Evolutionary conservation across 345 rosid genomes (phyloP), one percentile per base, ranked within the genome.

Genomic region (Populus tremula): DNA sequence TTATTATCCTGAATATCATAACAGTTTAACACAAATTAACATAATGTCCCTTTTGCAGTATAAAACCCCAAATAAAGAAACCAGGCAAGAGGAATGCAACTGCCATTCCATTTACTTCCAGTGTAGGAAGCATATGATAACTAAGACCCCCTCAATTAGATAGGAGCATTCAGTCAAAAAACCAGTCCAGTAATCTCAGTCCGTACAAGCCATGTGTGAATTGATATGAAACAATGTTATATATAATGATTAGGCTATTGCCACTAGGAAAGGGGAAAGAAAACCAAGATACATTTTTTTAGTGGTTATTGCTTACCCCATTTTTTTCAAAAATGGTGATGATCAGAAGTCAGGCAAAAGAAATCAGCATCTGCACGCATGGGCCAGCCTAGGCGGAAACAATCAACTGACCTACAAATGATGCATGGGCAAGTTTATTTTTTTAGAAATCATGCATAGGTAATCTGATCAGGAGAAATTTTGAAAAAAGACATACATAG

Each of bases 351-450:
- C 69, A 79, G 65, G 50, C 80, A 76, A 85, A 96, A 96, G 88
- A 96, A 96, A 86, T 92, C 98, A 79, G 97, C 98, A 90, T 87
- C 97, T 35, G 87, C 89, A 71, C 98, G 96, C 99, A 96, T 94
- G 54, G 99, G 99, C 99, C 99, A 96, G 70, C 99, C 97, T 81
- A 96, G 78, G 41, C 97, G 94, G 81, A 96, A 96, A 86, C 99
- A 96, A 85, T 92, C 97, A 77, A 87, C 92, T 7, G 97, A 96
- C 99, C 99, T 96, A 78, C 67, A 87, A 77, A 76, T 76, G 73
- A 63, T 29, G 36, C 11, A 63, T 2, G 50, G 38, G 31, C 5
- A 64, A 63, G 33, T 18, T 5, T 17, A 27, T 8, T 56, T 18
- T 56, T 56, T 56, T 92, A 79, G 64, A 87, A 77, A 75, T 71